Evolutionary conservation across 768 basidiomycete genomes (phyloP).

Genomic region (Tulasnella sp.): DNA sequence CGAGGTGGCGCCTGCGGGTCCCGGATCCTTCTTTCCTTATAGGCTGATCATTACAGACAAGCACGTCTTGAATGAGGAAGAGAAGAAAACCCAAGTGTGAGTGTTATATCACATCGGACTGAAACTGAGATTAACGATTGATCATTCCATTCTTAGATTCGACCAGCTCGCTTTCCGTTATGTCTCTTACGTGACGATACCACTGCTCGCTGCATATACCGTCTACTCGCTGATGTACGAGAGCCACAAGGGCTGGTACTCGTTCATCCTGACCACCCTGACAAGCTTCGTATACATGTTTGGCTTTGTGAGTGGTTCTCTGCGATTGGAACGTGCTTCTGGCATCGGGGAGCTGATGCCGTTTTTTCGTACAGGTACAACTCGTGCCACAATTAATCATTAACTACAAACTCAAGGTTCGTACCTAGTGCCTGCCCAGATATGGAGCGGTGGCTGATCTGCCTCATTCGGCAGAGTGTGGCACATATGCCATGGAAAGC

Average conservation of each 20-base stretch:
- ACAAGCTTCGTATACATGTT: constrained; percentile 95
- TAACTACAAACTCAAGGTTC: constrained; percentile 91
- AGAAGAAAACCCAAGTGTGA: constrained; percentile 95
- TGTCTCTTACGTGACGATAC: constrained; percentile 82
- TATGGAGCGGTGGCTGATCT: neutral
- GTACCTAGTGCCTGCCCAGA: neutral
- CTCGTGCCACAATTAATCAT: constrained; percentile 83
- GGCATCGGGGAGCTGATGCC: constrained; percentile 17
- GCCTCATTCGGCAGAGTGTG: constrained; percentile 50
- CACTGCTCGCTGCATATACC: constrained; percentile 64
- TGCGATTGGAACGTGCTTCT: constrained; percentile 26
- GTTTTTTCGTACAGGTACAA: constrained; percentile 49
- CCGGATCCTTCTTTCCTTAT: constrained; percentile 67
- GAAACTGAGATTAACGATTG: too few species aligned
- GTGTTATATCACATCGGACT: constrained; percentile 22
- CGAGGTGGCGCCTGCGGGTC: constrained; percentile 45
- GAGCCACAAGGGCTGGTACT: constrained; percentile 91
- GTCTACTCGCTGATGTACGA: constrained; percentile 73
- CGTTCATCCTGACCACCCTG: constrained; percentile 85
- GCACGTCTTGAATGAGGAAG: constrained; percentile 91
- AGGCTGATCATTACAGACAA: constrained; percentile 83
- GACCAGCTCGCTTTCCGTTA: constrained; percentile 91
- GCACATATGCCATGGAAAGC: constrained; percentile 99
- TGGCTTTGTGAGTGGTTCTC: constrained; percentile 94
- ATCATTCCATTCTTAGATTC: constrained; percentile 39